A percentile compares a stretch with the other conserved stretches of the same genome.
Conservation (phyloP, 805 yeast genomes). For the Trichomonascus vanleenenianus region DNA sequence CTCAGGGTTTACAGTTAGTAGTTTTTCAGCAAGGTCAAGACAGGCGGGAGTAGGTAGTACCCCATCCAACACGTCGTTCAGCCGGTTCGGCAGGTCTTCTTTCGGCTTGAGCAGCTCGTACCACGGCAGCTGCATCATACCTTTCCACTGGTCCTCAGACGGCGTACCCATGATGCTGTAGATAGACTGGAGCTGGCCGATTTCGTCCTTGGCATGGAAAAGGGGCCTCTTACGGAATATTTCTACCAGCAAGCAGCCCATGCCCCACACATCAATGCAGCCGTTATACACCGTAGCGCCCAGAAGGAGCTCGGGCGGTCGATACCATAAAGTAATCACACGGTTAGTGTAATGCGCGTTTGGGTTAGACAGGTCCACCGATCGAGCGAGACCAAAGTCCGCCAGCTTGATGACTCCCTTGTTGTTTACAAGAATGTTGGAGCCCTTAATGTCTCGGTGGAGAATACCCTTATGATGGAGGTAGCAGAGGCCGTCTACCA, state of each 20-base stretch:
- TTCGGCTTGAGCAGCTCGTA: constrained; percentile 58
- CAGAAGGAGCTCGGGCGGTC: constrained; percentile 88
- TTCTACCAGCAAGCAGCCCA: constrained; percentile 85
- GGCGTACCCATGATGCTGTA: constrained; percentile 88
- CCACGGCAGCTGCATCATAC: constrained; percentile 80
- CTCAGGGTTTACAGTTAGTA: constrained; percentile 63
- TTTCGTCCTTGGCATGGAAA: constrained; percentile 85
- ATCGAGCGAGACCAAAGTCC: constrained; percentile 86
- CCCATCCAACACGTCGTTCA: constrained; percentile 36
- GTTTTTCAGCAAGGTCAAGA: constrained; percentile 53
- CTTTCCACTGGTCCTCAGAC: constrained; percentile 64
- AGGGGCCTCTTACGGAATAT: constrained; percentile 65
- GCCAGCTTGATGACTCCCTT: constrained; percentile 80
- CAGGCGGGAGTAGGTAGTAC: constrained; percentile 39
- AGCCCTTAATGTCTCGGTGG: constrained; percentile 93
- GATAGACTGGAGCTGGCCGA: constrained; percentile 71
- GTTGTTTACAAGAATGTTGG: constrained; percentile 73
- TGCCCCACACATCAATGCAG: constrained; percentile 95
- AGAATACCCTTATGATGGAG: constrained; percentile 55
- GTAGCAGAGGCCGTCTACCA: constrained; percentile 71
- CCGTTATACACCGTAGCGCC: constrained; percentile 88
- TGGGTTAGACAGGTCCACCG: constrained; percentile 24
- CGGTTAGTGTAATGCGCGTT: constrained; percentile 85
- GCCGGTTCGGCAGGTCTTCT: constrained; percentile 38
- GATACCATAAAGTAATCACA: constrained; percentile 93